A percentile compares a stretch with the other conserved stretches of the same genome.
Conservation (phyloP, 2,329 filamentous ascomycete genomes). For the Hymenoscyphus fraxineus region DNA sequence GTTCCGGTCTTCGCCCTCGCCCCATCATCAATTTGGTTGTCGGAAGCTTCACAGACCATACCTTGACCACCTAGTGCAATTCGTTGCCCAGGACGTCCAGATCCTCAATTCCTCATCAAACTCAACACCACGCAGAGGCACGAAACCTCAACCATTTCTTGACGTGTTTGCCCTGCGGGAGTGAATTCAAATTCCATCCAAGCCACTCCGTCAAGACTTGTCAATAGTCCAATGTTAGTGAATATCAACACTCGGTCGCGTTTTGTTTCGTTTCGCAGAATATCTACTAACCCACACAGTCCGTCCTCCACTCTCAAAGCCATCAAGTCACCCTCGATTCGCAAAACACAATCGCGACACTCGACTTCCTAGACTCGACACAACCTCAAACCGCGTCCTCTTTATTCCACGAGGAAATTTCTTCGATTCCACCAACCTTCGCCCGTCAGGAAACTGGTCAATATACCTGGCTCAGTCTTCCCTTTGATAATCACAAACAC, state of each 20-base stretch:
- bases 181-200: neutral
- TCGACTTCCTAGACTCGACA: conserved; percentile 2
- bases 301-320: neutral
- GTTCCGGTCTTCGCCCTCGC: neutral
- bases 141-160: neutral
- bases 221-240: neutral
- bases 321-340: neutral
- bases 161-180: neutral
- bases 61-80: neutral
- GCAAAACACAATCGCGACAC: neutral
- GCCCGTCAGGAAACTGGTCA: neutral
- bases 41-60: neutral
- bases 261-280: neutral
- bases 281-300: conserved; percentile 1
- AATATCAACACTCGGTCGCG: neutral
- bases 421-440: neutral
- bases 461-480: neutral
- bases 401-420: conserved; percentile 1
- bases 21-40: neutral
- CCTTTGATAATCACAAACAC: neutral
- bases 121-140: conserved; percentile 2
- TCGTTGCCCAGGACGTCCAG: neutral
- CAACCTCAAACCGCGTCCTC: conserved; percentile 5
- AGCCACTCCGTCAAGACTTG: neutral
- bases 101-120: conserved; percentile 5